Conservation (phyloP, 2,329 filamentous ascomycete species). For the Phialophora expanda region DNA sequence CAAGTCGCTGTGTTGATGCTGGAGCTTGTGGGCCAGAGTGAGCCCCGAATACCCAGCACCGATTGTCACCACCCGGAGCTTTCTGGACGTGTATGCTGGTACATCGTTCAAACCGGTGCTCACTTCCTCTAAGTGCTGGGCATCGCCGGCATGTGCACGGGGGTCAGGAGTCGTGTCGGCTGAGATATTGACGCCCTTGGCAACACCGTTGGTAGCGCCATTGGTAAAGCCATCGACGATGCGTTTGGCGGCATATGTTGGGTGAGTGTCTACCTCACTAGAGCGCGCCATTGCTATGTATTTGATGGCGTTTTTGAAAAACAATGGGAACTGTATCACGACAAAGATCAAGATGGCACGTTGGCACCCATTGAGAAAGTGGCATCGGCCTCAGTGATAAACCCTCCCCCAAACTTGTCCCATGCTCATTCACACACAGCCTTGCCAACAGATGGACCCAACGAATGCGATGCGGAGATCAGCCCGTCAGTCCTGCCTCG, state of each 20-base stretch:
- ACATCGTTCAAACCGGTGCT: constrained; percentile 16
- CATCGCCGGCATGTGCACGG: constrained; percentile 21
- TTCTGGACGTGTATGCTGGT: constrained; percentile 25
- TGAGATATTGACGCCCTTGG: constrained; percentile 16
- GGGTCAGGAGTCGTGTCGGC: constrained; percentile 17
- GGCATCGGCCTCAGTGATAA: constrained; percentile 19
- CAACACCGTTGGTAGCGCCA: constrained; percentile 20
- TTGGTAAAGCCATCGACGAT: constrained; percentile 17
- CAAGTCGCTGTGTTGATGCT: constrained; percentile 44
- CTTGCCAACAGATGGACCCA: constrained; percentile 15
- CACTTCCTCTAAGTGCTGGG: constrained; percentile 17
- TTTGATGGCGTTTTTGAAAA: not conserved
- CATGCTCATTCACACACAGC: constrained; percentile 18
- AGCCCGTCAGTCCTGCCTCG: not conserved
- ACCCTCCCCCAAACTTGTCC: too few relatives aligned
- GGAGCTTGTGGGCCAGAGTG: constrained; percentile 49
- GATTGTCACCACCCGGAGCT: constrained; percentile 37
- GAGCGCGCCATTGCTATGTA: constrained; percentile 18
- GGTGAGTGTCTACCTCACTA: constrained; percentile 13
- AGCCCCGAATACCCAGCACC: constrained; percentile 45
- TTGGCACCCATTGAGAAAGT: constrained; percentile 7
- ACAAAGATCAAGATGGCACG: constrained; percentile 4
- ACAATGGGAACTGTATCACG: not conserved
- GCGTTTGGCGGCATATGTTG: constrained; percentile 6
- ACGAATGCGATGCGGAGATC: constrained; percentile 13